A percentile compares a stretch with the other conserved stretches of the same genome.
Conservation (phyloP, 345 rosid species). For the Lepidium africanum region DNA sequence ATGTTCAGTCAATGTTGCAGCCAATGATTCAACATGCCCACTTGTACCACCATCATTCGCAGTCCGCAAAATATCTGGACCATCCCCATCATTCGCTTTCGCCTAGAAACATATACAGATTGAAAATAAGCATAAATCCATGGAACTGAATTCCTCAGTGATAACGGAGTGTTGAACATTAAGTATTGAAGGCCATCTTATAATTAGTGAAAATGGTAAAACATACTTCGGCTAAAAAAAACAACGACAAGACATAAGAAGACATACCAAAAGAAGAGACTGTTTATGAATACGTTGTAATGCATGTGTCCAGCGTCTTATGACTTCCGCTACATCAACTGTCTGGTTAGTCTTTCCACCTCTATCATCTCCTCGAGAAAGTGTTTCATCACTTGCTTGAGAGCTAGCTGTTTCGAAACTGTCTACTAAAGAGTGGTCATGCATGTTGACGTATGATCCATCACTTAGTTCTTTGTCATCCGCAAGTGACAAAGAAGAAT, state of each 20-base stretch:
- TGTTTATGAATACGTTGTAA: conserved; percentile 97
- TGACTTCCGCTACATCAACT: conserved; percentile 94
- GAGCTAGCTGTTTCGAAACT: conserved; percentile 36
- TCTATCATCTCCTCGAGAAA: conserved; percentile 77
- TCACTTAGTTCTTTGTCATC: conserved; percentile 72
- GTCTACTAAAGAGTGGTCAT: conserved; percentile 37
- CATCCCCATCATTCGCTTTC: conserved; percentile 95
- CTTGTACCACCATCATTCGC: conserved; percentile 65
- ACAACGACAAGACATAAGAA: conserved; percentile 32
- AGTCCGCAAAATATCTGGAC: conserved; percentile 89
- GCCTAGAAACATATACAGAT: conserved; percentile 45
- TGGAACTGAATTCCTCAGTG: not conserved
- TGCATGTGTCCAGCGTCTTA: conserved; percentile 99
- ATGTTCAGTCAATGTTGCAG: conserved; percentile 88
- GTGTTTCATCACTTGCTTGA: conserved; percentile 56
- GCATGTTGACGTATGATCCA: conserved; percentile 35
- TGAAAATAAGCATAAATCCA: not conserved
- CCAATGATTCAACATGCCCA: conserved; percentile 90
- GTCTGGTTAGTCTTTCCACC: conserved; percentile 80
- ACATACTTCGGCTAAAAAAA: not conserved
- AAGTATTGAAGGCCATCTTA: not conserved
- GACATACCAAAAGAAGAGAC: conserved; percentile 85
- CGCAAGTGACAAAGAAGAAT: conserved; percentile 31
- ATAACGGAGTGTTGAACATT: not conserved
- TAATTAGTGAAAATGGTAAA: not conserved